These are phyloP conservation scores for Prunus padus DNA, from an alignment of 306 rosid species.

Conservation along the genomic window DNA sequence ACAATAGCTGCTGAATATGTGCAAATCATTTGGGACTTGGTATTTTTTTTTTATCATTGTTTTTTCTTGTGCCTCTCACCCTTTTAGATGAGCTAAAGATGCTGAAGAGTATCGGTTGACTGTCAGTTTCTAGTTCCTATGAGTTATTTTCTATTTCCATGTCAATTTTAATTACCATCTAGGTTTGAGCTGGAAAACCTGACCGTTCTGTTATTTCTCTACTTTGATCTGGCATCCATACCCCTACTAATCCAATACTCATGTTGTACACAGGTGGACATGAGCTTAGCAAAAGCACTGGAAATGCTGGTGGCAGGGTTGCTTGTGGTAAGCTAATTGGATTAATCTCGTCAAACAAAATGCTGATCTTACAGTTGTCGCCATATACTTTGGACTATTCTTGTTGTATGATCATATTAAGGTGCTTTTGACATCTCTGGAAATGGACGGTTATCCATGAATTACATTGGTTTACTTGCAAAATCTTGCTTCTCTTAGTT, in stretches of 20 bases:
- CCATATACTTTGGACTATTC: neutral
- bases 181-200: neutral
- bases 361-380: too few relatives aligned
- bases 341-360: neutral
- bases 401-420: neutral
- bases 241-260: neutral
- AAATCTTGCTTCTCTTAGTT: neutral
- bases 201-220: neutral
- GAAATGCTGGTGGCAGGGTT: conserved; percentile 94
- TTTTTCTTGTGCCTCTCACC: neutral
- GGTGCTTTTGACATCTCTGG: neutral
- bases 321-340: conserved; percentile 76
- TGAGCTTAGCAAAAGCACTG: conserved; percentile 90
- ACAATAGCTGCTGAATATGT: neutral
- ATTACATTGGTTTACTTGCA: neutral
- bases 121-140: neutral
- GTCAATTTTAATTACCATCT: too few relatives aligned
- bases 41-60: neutral
- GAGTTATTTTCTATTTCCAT: neutral
- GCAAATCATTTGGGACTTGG: neutral
- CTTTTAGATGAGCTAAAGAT: neutral
- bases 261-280: conserved; percentile 65
- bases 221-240: neutral
- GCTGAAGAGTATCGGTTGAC: neutral
- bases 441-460: neutral